A percentile compares a stretch with the other conserved stretches of the same genome.
These are phyloP conservation scores for Talaromyces wortmannii DNA, from an alignment of 495 filamentous ascomycete species.

Conservation along the genomic window DNA sequence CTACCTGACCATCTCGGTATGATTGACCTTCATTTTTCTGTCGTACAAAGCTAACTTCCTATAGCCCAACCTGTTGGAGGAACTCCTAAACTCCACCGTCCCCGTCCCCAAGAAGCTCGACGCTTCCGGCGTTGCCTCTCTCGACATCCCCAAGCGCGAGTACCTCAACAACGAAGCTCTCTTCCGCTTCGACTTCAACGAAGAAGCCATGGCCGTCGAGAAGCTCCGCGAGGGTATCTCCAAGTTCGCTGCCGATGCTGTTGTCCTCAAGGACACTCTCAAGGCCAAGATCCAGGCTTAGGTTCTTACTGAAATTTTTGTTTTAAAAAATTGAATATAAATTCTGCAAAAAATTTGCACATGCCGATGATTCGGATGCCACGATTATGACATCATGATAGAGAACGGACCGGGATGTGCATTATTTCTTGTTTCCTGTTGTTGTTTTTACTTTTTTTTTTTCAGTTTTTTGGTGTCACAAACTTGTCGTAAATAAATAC, in stretches of 20 bases:
- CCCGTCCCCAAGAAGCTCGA: slow-evolving; percentile 91
- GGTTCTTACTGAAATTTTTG: slow-evolving; percentile 12
- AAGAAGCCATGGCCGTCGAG: slow-evolving; percentile 97
- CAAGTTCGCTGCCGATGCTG: slow-evolving; percentile 95
- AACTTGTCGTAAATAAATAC: too few relatives aligned
- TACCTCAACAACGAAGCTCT: slow-evolving; percentile 85
- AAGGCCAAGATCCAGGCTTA: slow-evolving; percentile 70
- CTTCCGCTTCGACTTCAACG: slow-evolving; percentile 99
- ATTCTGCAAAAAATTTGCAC: slow-evolving; percentile 9
- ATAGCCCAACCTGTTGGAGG: slow-evolving; percentile 87
- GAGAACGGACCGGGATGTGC: background rate
- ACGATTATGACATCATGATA: background rate
- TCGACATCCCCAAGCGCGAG: slow-evolving; percentile 77
- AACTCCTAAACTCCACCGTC: slow-evolving; percentile 74
- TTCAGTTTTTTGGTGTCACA: too few relatives aligned
- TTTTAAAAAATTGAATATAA: too few relatives aligned
- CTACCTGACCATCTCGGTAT: slow-evolving; percentile 94
- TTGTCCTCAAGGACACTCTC: slow-evolving; percentile 88
- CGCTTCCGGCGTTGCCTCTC: slow-evolving; percentile 49
- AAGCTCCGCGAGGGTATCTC: slow-evolving; percentile 98
- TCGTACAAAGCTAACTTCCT: background rate
- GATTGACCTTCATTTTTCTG: background rate
- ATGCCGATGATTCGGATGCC: too few relatives aligned
- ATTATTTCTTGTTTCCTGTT: background rate
- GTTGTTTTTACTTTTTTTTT: background rate